These are phyloP conservation scores for Phytomonas sp. DNA, from an alignment of 208 protist genomes.

Conservation along the genomic window DNA sequence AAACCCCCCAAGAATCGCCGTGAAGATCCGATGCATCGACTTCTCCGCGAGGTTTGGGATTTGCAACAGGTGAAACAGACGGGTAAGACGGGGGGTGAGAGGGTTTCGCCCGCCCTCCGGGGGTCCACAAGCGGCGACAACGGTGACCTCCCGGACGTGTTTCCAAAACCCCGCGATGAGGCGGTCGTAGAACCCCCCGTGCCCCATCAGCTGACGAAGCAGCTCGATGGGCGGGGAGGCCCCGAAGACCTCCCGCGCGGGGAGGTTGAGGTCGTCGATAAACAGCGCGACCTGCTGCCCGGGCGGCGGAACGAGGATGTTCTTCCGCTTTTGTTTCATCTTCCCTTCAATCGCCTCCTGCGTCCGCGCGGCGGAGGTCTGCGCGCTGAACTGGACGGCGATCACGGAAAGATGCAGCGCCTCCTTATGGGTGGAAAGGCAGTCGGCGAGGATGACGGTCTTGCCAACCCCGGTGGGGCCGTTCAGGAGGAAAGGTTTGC, in stretches of 20 bases:
- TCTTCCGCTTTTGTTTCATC: constrained; percentile 94
- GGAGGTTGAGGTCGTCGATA: constrained; percentile 98
- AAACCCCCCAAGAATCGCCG: constrained; percentile 89
- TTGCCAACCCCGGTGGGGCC: constrained; percentile 95
- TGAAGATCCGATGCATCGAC: constrained; percentile 94
- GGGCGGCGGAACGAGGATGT: constrained; percentile 90
- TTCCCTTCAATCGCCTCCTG: constrained; percentile 96
- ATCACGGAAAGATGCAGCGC: constrained; percentile 73
- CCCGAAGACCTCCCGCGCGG: constrained; percentile 93
- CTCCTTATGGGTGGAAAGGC: constrained; percentile 68
- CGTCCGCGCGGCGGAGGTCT: constrained; percentile 92
- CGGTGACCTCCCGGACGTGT: constrained; percentile 90
- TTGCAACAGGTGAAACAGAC: constrained; percentile 93
- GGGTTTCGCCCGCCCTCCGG: constrained; percentile 94
- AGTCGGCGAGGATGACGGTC: constrained; percentile 89
- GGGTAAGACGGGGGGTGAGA: constrained; percentile 88
- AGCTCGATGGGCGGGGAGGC: constrained; percentile 97
- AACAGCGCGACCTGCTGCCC: constrained; percentile 94
- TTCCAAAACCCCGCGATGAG: constrained; percentile 93
- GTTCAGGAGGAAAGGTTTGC: constrained; percentile 91
- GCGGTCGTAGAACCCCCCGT: constrained; percentile 95
- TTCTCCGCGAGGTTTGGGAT: constrained; percentile 91
- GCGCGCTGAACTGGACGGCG: constrained; percentile 93
- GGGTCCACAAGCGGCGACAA: constrained; percentile 93
- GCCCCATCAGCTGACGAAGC: constrained; percentile 95